Evolutionary conservation across 345 rosid species (phyloP).

Genomic region (Aquilaria sinensis): DNA sequence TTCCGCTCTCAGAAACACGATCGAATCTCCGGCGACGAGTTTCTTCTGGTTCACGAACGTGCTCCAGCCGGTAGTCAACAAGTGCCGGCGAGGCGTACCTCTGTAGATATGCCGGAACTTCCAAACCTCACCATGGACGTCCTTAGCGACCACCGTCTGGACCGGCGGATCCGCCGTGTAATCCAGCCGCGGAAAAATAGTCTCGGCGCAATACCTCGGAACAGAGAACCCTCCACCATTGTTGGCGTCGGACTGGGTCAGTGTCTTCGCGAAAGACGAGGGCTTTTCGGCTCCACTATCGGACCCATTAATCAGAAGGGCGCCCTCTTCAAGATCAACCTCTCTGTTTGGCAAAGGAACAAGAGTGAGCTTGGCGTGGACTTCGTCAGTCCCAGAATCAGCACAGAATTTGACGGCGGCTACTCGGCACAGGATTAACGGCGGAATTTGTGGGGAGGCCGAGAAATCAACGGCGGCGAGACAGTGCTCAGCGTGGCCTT

Average conservation of each 20-base stretch:
- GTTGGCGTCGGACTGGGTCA: slow-evolving; percentile 77
- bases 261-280: slow-evolving; percentile 65
- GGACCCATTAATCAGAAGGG: too few species aligned
- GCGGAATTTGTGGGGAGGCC: slow-evolving; percentile 32
- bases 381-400: slow-evolving; percentile 64
- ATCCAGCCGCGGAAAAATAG: slow-evolving; percentile 68
- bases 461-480: slow-evolving; percentile 41
- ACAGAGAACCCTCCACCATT: slow-evolving; percentile 84
- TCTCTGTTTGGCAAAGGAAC: slow-evolving; percentile 25
- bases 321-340: slow-evolving; percentile 20
- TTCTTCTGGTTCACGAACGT: slow-evolving; percentile 72
- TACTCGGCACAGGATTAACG: slow-evolving; percentile 42
- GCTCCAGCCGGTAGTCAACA: slow-evolving; percentile 86
- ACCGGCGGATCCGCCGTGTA: slow-evolving; percentile 71
- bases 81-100: slow-evolving; percentile 71
- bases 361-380: slow-evolving; percentile 47
- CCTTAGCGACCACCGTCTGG: slow-evolving; percentile 72
- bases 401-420: slow-evolving; percentile 57
- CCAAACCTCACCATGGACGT: slow-evolving; percentile 66
- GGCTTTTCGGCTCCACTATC: slow-evolving; percentile 42
- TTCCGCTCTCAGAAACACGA: slow-evolving; percentile 62
- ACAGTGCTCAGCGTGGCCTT: slow-evolving; percentile 72
- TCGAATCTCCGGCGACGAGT: slow-evolving; percentile 74
- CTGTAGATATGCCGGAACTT: slow-evolving; percentile 80
- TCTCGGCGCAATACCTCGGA: slow-evolving; percentile 81